A percentile compares a stretch with the other conserved stretches of the same genome.
phyloP scores from a whole-genome alignment of 83 land plant species.

The Picea abies region DNA sequence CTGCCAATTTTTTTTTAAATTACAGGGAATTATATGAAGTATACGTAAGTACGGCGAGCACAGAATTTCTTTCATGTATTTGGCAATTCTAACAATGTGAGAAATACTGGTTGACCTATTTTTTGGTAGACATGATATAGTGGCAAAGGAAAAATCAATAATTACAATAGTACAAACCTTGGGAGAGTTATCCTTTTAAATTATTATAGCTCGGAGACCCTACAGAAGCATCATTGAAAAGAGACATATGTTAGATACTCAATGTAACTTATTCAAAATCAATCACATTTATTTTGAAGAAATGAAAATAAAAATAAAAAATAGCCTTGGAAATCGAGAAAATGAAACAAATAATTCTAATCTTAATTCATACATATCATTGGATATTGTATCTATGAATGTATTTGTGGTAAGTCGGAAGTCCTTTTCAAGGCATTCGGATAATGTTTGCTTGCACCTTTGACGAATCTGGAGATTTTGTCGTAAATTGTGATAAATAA shows the following conservation, averaged over 20 bases:
- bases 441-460: constrained; percentile 57
- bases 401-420: constrained; percentile 79
- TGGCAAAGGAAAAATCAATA: no score
- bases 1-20: constrained; percentile 35
- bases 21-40: not conserved
- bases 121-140: no score
- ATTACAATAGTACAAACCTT: constrained; percentile 43
- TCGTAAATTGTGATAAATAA: no score
- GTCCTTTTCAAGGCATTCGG: constrained; percentile 73
- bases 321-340: not conserved
- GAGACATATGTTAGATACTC: not conserved
- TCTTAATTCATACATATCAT: constrained; percentile 82
- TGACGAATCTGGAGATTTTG: constrained; percentile 55
- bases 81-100: not conserved
- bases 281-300: not conserved
- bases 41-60: not conserved
- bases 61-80: not conserved
- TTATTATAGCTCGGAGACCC: constrained; percentile 82
- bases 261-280: not conserved
- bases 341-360: not conserved
- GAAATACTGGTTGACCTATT: no score
- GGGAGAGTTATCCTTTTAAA: constrained; percentile 86
- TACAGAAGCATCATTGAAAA: constrained; percentile 18
- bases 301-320: not conserved
- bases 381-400: constrained; percentile 54